Percentiles rank a stretch among this genome's conserved stretches.
These are phyloP conservation scores for Phytophthora melonis DNA, from an alignment of 352 stramenopile species.

Conservation along the genomic window DNA sequence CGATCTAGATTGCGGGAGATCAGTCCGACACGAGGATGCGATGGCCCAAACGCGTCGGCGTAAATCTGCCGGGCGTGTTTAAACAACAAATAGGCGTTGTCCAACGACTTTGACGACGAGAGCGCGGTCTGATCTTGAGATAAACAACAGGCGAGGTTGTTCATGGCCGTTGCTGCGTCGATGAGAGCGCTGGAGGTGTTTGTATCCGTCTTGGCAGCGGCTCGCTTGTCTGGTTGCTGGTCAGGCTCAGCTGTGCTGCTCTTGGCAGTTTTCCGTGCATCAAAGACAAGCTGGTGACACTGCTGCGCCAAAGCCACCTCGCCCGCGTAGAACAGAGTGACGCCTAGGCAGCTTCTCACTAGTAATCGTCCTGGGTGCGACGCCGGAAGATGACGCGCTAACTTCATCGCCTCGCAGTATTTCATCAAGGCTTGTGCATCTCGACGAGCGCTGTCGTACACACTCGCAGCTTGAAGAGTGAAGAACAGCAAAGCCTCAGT, in stretches of 20 bases:
- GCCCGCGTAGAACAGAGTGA: constrained; percentile 63
- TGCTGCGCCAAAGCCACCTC: constrained; percentile 58
- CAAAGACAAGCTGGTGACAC: constrained; percentile 66
- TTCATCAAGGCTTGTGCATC: constrained; percentile 59
- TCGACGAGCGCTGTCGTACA: constrained; percentile 63
- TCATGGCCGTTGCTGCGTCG: constrained; percentile 77
- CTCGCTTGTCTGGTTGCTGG: constrained; percentile 11
- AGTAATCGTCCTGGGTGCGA: constrained; percentile 50
- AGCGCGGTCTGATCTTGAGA: constrained; percentile 57
- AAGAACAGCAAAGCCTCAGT: constrained; percentile 65
- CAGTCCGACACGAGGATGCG: constrained; percentile 55
- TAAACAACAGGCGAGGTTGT: constrained; percentile 78
- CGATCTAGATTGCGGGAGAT: constrained; percentile 61
- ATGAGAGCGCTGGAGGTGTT: constrained; percentile 27
- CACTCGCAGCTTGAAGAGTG: constrained; percentile 52
- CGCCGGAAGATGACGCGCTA: constrained; percentile 42
- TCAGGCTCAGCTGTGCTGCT: constrained; percentile 17
- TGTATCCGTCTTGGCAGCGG: constrained; percentile 9
- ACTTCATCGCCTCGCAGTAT: constrained; percentile 63
- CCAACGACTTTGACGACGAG: constrained; percentile 36
- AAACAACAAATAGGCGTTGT: constrained; percentile 69
- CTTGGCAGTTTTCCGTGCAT: constrained; percentile 42
- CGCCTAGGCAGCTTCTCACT: constrained; percentile 61
- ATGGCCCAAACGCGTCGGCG: constrained; percentile 47
- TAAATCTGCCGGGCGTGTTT: constrained; percentile 63